Evolutionary conservation across 2,329 filamentous ascomycete genomes (phyloP).

Genomic region (Dendrostoma leiphaemia): DNA sequence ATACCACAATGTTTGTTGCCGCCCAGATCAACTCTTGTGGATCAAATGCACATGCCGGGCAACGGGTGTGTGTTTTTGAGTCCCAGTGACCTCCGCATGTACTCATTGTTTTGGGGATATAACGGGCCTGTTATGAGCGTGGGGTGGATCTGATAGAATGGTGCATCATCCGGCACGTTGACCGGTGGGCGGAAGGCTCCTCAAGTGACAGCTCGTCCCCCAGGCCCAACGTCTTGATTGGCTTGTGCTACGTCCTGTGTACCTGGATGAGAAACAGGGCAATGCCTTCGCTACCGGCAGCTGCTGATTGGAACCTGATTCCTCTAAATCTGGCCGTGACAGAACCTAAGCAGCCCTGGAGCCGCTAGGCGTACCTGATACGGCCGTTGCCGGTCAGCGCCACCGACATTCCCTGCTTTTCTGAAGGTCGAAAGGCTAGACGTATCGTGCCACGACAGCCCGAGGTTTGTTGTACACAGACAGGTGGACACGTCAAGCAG

Average conservation of each 20-base stretch:
- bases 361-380: background rate
- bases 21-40: background rate
- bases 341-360: conserved; percentile 6
- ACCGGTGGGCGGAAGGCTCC: background rate
- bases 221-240: background rate
- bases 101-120: background rate
- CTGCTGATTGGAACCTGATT: background rate
- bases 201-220: conserved; percentile 10
- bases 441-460: background rate
- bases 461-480: conserved; percentile 2
- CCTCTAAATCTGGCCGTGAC: background rate
- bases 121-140: background rate
- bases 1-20: background rate
- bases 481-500: conserved; percentile 6
- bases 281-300: background rate
- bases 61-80: background rate
- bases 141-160: background rate
- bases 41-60: background rate
- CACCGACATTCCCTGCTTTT: conserved; percentile 1
- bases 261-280: conserved; percentile 8
- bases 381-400: background rate
- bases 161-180: conserved; percentile 4
- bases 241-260: no score
- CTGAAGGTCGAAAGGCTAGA: background rate
- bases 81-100: conserved; percentile 1